Base-by-base conservation (phyloP, 306 rosid genomes). In the Quercus berberidifolia region DNA sequence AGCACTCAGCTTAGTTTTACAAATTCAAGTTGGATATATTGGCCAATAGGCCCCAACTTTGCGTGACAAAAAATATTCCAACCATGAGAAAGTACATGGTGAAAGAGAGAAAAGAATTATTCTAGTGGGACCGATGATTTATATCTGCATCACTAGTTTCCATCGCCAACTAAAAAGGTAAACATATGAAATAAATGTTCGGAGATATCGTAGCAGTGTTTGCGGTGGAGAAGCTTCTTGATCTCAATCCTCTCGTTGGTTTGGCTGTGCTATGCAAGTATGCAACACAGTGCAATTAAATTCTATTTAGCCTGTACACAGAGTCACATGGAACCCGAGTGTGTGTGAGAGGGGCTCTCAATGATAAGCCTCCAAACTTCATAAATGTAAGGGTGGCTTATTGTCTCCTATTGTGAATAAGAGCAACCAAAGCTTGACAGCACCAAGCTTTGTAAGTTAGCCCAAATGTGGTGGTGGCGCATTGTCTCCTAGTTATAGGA, bases 301-400 rank as follows among this genome's bases (percentile, higher is more conserved):
- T 17, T 60, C 41, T 21, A 26, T 69, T 60, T 72, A 31, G 31
- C 54, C 74, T 20, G 55, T 10, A 13, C 15, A 49, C 56, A 62
- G 63, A 73, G 56, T 73, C 83, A 79, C 82, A 63, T 60, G 83
- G 26, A 59, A 62, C 17, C 59, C 60, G 72, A 62, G 71, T 41
- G 71, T 49, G 3, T 49, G 3, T 70, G 26, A 33, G 30, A 46
- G 51, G 19, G 69, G 4, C 17, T 9, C 26, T 15, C 57, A 73
- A 73, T 62, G 74, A 79, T 52, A 62, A 62, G 46, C 67, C 52
- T 73, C 78, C 83, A 73, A 62, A 52, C 21, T 64, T 54, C 58
- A 54, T 79, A 52, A 73, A 64, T 79, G 69, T 9, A 21, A 25
- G 18, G 43, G 69, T 69, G 20, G 68, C 69, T 35, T 35, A 10